A percentile compares a stretch with the other conserved stretches of the same genome.
Evolutionary conservation across 345 rosid genomes (phyloP).

Genomic region (Hibiscus mutabilis): DNA sequence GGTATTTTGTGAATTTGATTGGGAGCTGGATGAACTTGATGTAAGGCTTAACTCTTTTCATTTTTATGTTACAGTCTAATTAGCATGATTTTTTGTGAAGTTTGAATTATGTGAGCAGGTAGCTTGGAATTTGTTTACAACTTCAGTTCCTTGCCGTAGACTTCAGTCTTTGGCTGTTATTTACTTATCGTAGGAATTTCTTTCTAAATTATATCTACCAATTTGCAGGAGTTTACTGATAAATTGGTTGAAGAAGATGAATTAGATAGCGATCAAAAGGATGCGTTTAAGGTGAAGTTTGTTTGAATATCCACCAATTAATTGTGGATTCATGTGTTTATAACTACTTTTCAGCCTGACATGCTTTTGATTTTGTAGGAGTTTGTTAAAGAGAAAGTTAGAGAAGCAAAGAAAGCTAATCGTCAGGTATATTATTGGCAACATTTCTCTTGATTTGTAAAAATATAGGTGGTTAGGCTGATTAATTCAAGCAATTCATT

Average conservation of each 20-base stretch:
- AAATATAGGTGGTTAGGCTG: not conserved
- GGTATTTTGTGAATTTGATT: conserved; percentile 92
- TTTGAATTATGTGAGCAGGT: not conserved
- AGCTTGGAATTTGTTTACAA: not conserved
- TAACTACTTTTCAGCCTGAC: not conserved
- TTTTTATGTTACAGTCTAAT: not conserved
- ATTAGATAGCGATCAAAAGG: conserved; percentile 67
- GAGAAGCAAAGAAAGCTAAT: conserved; percentile 81
- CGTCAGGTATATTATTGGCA: conserved; percentile 51
- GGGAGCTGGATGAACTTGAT: conserved; percentile 87
- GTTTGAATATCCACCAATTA: conserved; percentile 6
- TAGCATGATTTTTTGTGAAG: conserved; percentile 1
- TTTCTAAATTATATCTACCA: conserved; percentile 12
- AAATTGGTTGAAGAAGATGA: conserved; percentile 51
- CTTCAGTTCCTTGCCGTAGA: not conserved
- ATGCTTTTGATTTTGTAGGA: conserved; percentile 37
- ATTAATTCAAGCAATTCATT: conserved; percentile 13
- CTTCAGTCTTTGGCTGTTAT: not conserved
- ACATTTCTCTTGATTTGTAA: not conserved
- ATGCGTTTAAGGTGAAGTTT: conserved; percentile 59
- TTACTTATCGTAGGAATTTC: not conserved
- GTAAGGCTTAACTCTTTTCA: conserved; percentile 30
- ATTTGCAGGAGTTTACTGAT: conserved; percentile 62
- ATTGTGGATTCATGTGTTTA: not conserved
- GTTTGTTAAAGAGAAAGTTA: conserved; percentile 67